Percentiles rank a stretch among this genome's conserved stretches.
phyloP scores from a whole-genome alignment of 768 basidiomycete genomes.

The Macrocybe gigantea region DNA sequence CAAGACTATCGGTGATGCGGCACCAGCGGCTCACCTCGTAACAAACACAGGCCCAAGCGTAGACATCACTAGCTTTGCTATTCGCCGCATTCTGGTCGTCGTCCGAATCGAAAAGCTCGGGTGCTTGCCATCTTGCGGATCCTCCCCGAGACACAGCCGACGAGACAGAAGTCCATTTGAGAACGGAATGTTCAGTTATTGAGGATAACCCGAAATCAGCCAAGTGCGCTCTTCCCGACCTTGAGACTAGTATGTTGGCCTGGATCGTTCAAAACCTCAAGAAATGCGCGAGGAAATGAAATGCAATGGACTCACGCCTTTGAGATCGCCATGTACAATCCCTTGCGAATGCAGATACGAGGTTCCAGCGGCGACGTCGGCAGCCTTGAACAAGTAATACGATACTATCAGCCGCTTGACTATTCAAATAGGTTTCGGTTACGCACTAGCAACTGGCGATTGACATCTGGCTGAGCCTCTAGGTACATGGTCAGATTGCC shows the following conservation, averaged over 20 bases:
- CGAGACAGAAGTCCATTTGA: slow-evolving; percentile 7
- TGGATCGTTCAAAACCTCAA: not conserved
- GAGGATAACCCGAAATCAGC: slow-evolving; percentile 25
- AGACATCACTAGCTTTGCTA: slow-evolving; percentile 19
- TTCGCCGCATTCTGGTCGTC: slow-evolving; percentile 6
- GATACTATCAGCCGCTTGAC: not conserved
- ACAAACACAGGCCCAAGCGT: slow-evolving; percentile 21
- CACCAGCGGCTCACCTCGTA: slow-evolving; percentile 12
- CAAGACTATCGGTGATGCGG: too few relatives aligned
- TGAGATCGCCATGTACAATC: slow-evolving; percentile 16
- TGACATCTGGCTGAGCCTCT: slow-evolving; percentile 10
- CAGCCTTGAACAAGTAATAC: slow-evolving; percentile 11
- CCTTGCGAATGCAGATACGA: slow-evolving; percentile 11
- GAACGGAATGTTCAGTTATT: slow-evolving; percentile 14
- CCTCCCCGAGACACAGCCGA: slow-evolving; percentile 7
- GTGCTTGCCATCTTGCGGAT: slow-evolving; percentile 23
- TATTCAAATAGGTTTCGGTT: not conserved
- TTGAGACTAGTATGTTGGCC: slow-evolving; percentile 19
- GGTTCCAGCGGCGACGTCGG: slow-evolving; percentile 6
- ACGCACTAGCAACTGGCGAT: slow-evolving; percentile 13
- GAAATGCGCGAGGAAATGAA: not conserved
- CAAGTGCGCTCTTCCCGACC: slow-evolving; percentile 13
- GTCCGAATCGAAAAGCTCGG: slow-evolving; percentile 17
- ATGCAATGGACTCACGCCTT: slow-evolving; percentile 9
- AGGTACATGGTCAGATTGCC: slow-evolving; percentile 16